These are phyloP conservation scores for Arctostaphylos glauca DNA, from an alignment of 148 eudicot genomes.

Conservation along the genomic window DNA sequence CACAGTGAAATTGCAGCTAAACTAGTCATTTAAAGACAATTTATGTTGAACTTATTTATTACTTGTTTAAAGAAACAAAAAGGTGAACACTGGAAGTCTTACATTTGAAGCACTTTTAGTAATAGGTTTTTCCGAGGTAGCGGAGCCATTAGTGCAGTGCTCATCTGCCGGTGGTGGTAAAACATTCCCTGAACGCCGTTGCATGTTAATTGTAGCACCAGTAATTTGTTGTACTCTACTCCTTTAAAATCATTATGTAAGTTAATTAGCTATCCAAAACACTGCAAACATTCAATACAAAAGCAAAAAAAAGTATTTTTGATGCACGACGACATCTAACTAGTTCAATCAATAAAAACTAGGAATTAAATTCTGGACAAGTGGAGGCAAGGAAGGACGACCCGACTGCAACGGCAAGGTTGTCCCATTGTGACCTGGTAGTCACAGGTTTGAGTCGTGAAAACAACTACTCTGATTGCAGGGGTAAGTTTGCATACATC, in stretches of 20 bases:
- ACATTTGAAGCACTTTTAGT: slow-evolving; percentile 47
- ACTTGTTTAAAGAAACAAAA: neutral
- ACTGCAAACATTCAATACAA: neutral
- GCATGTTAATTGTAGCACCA: slow-evolving; percentile 39
- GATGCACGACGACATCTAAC: neutral
- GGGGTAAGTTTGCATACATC: too few relatives aligned
- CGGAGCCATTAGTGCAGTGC: slow-evolving; percentile 33
- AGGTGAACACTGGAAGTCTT: slow-evolving; percentile 21
- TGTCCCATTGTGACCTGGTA: too few relatives aligned
- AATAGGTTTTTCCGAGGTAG: slow-evolving; percentile 31
- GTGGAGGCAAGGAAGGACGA: neutral
- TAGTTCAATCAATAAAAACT: neutral
- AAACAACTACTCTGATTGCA: too few relatives aligned
- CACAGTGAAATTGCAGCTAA: neutral
- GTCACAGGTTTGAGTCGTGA: too few relatives aligned
- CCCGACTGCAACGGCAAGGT: too few relatives aligned
- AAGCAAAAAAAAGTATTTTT: neutral
- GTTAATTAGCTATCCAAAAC: slow-evolving; percentile 17
- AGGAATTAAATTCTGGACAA: neutral
- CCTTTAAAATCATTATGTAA: slow-evolving; percentile 29
- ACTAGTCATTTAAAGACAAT: neutral
- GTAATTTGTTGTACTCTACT: slow-evolving; percentile 58
- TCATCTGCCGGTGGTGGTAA: slow-evolving; percentile 62
- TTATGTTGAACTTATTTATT: neutral
- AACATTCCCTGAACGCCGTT: slow-evolving; percentile 52